Base-by-base conservation (phyloP, 1,139 yeast species). In the Debaryomyces coudertii region DNA sequence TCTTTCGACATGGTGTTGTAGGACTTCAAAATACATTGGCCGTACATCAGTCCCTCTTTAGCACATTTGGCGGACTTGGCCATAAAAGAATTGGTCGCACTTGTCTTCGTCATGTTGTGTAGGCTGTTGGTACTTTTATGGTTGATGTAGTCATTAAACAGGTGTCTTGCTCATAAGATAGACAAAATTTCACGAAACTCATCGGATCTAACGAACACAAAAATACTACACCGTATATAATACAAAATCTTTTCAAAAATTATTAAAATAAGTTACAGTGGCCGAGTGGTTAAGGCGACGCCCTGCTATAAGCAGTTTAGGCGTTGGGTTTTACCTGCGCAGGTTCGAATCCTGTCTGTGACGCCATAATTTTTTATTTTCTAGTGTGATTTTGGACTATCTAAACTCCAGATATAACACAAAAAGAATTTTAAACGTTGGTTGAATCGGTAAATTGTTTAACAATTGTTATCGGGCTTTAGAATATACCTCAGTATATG, bases 321-420 rank as follows among this genome's bases (percentile, higher is more conserved):
- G 85, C 79, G 80, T 79, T 80, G 85, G 83, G 85, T 77, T 79
- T 72, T 80, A 77, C 85, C 83, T 77, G 82, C 86, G 85, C 85
- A 81, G 84, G 86, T 81, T 81, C 85, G 85, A 81, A 81, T 81
- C 85, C 84, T 80, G 85, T 79, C 83, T 78, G 84, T 81, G 79
- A 80, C 86, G 86, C 40, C 52, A 58, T 63, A 62, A 67, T 70
- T 73, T 68, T 58, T 53, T 52, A 40, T 44, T 53, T 52, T 7
- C 14, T 14, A 16, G n/a, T 31, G 20, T 14, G 7, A 18, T 18
- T 30, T 33, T 16, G 36, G 8, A 14, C 36, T 18, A 25, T 8
- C 39, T 36, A 36, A 36, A 22, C 39, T 36, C 39, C 39, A 25
- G 39, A 27, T 36, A 29, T 38, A n/a, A 20, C 41, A 38, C 41